A percentile compares a stretch with the other conserved stretches of the same genome.
These are phyloP conservation scores for Cucurbita ficifolia DNA, from an alignment of 306 rosid species.

Conservation along the genomic window DNA sequence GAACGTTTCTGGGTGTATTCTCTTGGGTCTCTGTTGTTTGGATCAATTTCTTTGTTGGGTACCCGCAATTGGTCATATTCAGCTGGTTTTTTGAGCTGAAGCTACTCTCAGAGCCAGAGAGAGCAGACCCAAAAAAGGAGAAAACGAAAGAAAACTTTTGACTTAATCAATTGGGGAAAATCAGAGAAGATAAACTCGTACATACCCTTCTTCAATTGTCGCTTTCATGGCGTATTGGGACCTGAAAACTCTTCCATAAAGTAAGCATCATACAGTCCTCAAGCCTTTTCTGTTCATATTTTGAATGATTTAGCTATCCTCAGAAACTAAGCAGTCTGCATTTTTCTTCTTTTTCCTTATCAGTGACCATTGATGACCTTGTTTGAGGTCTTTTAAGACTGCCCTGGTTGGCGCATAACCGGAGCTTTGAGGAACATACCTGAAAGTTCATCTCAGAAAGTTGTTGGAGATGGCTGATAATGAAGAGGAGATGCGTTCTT, in stretches of 20 bases:
- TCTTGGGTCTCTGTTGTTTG: neutral
- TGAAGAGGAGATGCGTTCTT: slow-evolving; percentile 46
- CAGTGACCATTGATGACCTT: neutral
- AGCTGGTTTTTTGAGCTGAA: neutral
- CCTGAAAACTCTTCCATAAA: neutral
- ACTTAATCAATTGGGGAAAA: neutral
- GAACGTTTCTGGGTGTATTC: neutral
- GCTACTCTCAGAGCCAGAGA: neutral
- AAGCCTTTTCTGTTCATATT: neutral
- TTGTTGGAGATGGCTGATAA: slow-evolving; percentile 39
- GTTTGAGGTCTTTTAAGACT: neutral
- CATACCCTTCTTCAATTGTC: neutral
- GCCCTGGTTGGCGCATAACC: neutral
- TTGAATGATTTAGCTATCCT: neutral
- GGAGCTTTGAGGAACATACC: neutral
- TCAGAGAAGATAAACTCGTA: neutral
- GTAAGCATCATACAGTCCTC: neutral
- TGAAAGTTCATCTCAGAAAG: neutral
- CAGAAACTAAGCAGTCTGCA: neutral
- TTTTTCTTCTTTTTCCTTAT: neutral
- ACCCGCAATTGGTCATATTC: neutral
- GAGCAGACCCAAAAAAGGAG: neutral
- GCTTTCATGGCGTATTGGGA: neutral
- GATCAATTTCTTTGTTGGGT: neutral
- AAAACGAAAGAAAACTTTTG: neutral